Evolutionary conservation across 2,329 filamentous ascomycete genomes (phyloP).

Genomic region (Aquanectria penicillioides): DNA sequence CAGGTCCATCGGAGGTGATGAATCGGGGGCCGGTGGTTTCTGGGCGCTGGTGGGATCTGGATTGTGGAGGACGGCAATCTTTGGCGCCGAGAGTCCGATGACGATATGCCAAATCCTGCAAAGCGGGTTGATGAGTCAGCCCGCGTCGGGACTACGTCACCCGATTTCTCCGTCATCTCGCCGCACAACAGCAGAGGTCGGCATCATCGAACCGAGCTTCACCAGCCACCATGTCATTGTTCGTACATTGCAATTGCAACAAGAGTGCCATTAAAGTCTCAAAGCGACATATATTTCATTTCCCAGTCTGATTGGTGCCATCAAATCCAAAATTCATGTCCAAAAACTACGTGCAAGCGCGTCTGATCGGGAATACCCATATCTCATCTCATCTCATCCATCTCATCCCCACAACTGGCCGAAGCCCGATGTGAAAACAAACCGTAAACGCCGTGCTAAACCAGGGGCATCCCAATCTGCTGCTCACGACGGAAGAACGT

Average conservation of each 20-base stretch:
- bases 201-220: background rate
- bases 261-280: background rate
- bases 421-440: slow-evolving; percentile 9
- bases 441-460: slow-evolving; percentile 29
- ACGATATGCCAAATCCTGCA: slow-evolving; percentile 17
- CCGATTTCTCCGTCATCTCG: slow-evolving; percentile 17
- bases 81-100: slow-evolving; percentile 46
- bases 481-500: slow-evolving; percentile 6
- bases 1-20: slow-evolving; percentile 44
- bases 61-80: slow-evolving; percentile 39
- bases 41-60: slow-evolving; percentile 14
- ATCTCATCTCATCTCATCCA: slow-evolving; percentile 22
- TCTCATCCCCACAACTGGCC: slow-evolving; percentile 9
- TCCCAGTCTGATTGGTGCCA: slow-evolving; percentile 12
- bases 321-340: slow-evolving; percentile 17
- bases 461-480: slow-evolving; percentile 15
- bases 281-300: slow-evolving; percentile 11
- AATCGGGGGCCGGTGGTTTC: slow-evolving; percentile 29
- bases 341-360: slow-evolving; percentile 17
- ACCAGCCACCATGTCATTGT: too few species aligned
- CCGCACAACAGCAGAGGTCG: background rate
- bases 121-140: slow-evolving; percentile 31
- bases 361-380: slow-evolving; percentile 9
- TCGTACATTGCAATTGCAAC: too few species aligned
- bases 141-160: slow-evolving; percentile 25